These are phyloP conservation scores for Copromyces sp. DNA, from an alignment of 495 filamentous ascomycete genomes.

Conservation along the genomic window DNA sequence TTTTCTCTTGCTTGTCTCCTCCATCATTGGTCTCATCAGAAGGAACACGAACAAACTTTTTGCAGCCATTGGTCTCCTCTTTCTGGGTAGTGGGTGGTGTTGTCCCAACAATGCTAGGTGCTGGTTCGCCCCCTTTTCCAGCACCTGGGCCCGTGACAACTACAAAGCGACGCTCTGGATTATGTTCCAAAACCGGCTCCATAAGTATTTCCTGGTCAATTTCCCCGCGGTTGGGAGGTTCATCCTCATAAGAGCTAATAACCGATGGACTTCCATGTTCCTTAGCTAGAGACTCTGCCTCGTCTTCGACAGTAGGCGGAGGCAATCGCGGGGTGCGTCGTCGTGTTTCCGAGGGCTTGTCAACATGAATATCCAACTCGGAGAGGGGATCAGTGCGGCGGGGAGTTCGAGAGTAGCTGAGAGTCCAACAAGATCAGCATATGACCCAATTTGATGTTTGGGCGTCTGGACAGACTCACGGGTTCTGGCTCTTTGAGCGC, in stretches of 20 bases:
- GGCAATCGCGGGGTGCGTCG: constrained; percentile 20
- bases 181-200: constrained; percentile 30
- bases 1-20: constrained; percentile 13
- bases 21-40: constrained; percentile 6
- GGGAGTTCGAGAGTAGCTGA: not conserved
- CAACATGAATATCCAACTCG: constrained; percentile 8
- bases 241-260: constrained; percentile 23
- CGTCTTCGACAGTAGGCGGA: constrained; percentile 37
- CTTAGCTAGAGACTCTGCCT: constrained; percentile 33
- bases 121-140: constrained; percentile 4
- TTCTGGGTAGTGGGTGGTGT: not conserved
- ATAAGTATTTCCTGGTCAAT: constrained; percentile 34
- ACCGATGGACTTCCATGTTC: constrained; percentile 25
- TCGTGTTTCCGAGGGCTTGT: constrained; percentile 1
- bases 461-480: constrained; percentile 19
- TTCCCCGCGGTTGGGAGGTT: constrained; percentile 32
- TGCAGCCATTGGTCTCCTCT: constrained; percentile 32
- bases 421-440: not conserved
- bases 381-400: constrained; percentile 4
- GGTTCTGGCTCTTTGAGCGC: constrained; percentile 30
- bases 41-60: constrained; percentile 23
- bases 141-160: constrained; percentile 25
- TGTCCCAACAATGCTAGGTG: not conserved
- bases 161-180: constrained; percentile 39
- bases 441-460: not conserved